Evolutionary conservation across 345 rosid species (phyloP).

Genomic region (Arabidopsis thaliana): DNA sequence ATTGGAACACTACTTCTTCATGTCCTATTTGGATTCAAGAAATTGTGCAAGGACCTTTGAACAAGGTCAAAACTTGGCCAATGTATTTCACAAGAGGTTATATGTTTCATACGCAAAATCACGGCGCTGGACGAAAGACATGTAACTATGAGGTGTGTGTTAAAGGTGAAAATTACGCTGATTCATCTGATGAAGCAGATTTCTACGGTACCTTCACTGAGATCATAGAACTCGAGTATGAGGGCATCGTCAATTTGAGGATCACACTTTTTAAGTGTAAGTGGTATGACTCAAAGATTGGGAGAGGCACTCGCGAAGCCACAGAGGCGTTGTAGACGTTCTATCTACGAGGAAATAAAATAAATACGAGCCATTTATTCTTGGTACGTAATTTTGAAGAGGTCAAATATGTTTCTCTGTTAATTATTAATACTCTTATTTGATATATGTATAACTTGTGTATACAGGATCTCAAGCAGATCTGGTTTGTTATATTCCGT

Average conservation of each 20-base stretch:
- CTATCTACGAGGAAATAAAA: background rate
- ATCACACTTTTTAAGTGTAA: background rate
- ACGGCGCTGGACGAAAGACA: background rate
- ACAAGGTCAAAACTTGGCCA: background rate
- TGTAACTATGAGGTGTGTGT: background rate
- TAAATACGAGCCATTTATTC: no score
- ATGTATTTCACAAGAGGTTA: background rate
- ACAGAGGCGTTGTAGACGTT: background rate
- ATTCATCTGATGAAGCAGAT: background rate
- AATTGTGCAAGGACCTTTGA: background rate
- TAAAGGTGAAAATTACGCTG: background rate
- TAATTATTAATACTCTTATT: no score
- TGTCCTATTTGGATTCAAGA: slow-evolving; percentile 9
- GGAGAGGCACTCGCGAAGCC: background rate
- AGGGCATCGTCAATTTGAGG: background rate
- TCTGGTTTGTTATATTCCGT: no score
- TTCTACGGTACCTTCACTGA: background rate
- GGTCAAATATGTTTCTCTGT: no score
- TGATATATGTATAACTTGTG: no score
- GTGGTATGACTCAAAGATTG: background rate
- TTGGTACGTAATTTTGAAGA: no score
- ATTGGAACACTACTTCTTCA: no score
- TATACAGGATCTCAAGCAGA: no score
- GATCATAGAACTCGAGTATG: background rate
- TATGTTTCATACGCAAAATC: background rate